A percentile compares a stretch with the other conserved stretches of the same genome.
phyloP scores from a whole-genome alignment of 2,329 filamentous ascomycete genomes.

The Tympanopsis confertula region DNA sequence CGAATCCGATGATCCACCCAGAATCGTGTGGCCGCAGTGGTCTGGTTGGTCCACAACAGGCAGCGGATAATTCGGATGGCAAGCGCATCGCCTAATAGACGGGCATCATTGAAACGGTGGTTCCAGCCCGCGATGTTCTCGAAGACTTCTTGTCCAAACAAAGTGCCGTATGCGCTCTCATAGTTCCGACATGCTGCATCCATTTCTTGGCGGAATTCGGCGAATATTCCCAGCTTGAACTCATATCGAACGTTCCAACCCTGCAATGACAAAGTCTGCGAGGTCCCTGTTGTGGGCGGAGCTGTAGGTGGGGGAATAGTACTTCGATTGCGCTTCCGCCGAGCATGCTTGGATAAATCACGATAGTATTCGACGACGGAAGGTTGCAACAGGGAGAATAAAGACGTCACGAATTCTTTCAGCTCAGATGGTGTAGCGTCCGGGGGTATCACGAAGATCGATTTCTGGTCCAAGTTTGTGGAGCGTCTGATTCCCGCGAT shows the following conservation, averaged over 20 bases:
- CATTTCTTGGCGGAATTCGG: slow-evolving; percentile 87
- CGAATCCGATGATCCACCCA: slow-evolving; percentile 71
- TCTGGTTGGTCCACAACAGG: slow-evolving; percentile 67
- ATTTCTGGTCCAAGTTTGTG: slow-evolving; percentile 69
- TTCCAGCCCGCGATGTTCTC: slow-evolving; percentile 86
- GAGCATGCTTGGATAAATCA: slow-evolving; percentile 81
- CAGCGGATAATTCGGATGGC: slow-evolving; percentile 74
- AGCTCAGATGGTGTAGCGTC: slow-evolving; percentile 62
- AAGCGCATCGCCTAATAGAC: slow-evolving; percentile 72
- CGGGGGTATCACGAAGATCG: slow-evolving; percentile 70
- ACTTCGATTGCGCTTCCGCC: slow-evolving; percentile 76
- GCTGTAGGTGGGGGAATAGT: slow-evolving; percentile 69
- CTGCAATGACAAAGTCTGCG: slow-evolving; percentile 70
- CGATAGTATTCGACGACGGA: slow-evolving; percentile 81
- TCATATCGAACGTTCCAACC: slow-evolving; percentile 94
- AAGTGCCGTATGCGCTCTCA: slow-evolving; percentile 72
- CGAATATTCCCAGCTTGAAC: slow-evolving; percentile 81
- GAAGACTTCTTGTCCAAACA: slow-evolving; percentile 74
- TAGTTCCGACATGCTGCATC: slow-evolving; percentile 78
- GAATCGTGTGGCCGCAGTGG: slow-evolving; percentile 66
- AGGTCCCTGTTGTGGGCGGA: slow-evolving; percentile 72
- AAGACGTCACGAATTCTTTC: slow-evolving; percentile 59
- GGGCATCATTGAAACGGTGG: slow-evolving; percentile 82
- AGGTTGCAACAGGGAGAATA: slow-evolving; percentile 63
- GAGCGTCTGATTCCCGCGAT: slow-evolving; percentile 68